A percentile compares a stretch with the other conserved stretches of the same genome.
These are phyloP conservation scores for Polygonum aviculare DNA, from an alignment of 148 eudicot species.

Conservation along the genomic window DNA sequence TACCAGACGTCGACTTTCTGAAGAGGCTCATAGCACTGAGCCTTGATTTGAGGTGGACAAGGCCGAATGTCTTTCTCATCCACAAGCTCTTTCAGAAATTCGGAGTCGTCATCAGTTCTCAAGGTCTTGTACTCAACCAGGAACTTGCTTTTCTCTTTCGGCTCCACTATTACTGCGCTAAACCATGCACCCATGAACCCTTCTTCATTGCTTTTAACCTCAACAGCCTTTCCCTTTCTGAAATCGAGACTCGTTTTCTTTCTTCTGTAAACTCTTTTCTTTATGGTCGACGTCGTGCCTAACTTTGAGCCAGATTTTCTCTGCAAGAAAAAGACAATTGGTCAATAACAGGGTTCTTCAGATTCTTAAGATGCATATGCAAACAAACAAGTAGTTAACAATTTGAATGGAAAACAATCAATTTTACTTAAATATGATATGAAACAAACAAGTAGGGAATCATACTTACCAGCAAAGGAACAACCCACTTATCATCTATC, in stretches of 20 bases:
- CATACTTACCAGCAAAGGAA: background rate
- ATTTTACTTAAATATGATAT: too few species aligned
- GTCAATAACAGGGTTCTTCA: background rate
- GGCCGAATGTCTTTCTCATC: constrained; percentile 62
- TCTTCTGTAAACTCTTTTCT: background rate
- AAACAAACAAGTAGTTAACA: background rate
- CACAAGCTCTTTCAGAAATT: constrained; percentile 51
- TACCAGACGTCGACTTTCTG: constrained; percentile 75
- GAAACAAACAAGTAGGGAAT: background rate
- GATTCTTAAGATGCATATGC: background rate
- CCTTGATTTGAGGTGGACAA: constrained; percentile 35
- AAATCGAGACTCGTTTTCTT: background rate
- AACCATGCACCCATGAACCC: constrained; percentile 91
- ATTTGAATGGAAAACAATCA: background rate
- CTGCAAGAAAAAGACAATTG: background rate
- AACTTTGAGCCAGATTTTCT: background rate
- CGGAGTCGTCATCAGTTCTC: constrained; percentile 52
- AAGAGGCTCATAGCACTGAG: constrained; percentile 33
- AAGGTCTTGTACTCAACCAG: constrained; percentile 52
- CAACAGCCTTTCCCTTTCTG: constrained; percentile 41
- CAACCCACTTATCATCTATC: constrained; percentile 22
- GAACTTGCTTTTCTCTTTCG: constrained; percentile 30
- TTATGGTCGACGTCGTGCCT: background rate
- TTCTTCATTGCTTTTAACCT: constrained; percentile 76
- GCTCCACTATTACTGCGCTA: constrained; percentile 50